These are phyloP conservation scores for Rhizophagus sp. DNA, from an alignment of 192 early-diverging fungal genomes.

Conservation along the genomic window DNA sequence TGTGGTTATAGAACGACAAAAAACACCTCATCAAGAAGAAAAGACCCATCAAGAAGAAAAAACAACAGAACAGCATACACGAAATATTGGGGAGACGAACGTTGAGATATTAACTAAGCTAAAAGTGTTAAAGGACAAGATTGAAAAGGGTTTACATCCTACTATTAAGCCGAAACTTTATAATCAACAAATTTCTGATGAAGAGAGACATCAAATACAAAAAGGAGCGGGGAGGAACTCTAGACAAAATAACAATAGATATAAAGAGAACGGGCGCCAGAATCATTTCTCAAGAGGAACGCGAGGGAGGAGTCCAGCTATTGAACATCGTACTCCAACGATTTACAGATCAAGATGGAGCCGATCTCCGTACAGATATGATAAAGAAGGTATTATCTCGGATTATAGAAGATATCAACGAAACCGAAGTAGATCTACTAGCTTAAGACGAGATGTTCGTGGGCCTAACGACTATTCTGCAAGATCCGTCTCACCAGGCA, in stretches of 20 bases:
- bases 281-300: background rate
- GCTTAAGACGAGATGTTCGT: background rate
- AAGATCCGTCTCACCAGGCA: conserved; percentile 1
- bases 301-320: background rate
- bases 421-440: conserved; percentile 5
- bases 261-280: background rate
- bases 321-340: background rate
- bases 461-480: background rate
- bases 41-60: background rate
- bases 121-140: background rate
- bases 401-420: background rate
- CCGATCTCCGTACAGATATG: background rate
- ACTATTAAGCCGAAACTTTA: background rate
- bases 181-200: background rate
- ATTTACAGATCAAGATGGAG: background rate
- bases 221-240: background rate
- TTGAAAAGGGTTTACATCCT: conserved; percentile 1
- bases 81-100: background rate
- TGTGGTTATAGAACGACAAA: background rate
- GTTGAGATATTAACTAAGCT: background rate
- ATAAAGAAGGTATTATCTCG: background rate
- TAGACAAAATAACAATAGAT: background rate
- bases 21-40: background rate
- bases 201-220: background rate
- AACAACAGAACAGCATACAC: background rate